A percentile compares a stretch with the other conserved stretches of the same genome.
Evolutionary conservation across 306 rosid genomes (phyloP).

Genomic region (Alnus rubra): DNA sequence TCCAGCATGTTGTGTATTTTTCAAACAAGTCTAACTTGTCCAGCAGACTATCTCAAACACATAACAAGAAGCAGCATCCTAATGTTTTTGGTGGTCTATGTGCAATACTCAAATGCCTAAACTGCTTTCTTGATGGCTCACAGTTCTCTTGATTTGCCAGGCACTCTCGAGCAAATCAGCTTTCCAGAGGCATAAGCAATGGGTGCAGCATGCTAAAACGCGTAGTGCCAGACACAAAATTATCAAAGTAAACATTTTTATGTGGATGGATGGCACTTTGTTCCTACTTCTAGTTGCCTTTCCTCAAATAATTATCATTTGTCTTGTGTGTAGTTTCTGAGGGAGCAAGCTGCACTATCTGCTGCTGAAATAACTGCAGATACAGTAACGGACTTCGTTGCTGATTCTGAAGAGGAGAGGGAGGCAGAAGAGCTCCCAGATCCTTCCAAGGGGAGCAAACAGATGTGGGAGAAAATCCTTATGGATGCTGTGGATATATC

Average conservation of each 20-base stretch:
- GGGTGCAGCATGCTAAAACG: constrained; percentile 98
- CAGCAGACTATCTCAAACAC: neutral
- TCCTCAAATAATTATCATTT: constrained; percentile 28
- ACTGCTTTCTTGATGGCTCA: constrained; percentile 27
- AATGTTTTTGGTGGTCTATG: neutral
- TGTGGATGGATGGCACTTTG: constrained; percentile 13
- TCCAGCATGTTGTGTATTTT: neutral
- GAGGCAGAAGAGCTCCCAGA: constrained; percentile 60
- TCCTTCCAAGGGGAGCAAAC: constrained; percentile 50
- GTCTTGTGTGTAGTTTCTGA: constrained; percentile 68
- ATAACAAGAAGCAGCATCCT: neutral
- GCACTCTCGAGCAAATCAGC: constrained; percentile 97
- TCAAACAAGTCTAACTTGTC: neutral
- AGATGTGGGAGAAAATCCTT: constrained; percentile 48
- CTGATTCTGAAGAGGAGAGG: constrained; percentile 75
- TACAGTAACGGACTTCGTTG: constrained; percentile 63
- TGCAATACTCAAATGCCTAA: neutral
- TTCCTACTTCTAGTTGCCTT: constrained; percentile 4
- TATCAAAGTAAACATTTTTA: constrained; percentile 70
- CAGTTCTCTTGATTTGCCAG: constrained; percentile 45
- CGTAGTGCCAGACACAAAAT: constrained; percentile 99
- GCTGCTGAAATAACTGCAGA: constrained; percentile 92
- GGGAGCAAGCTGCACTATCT: constrained; percentile 91
- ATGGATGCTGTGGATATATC: constrained; percentile 53
- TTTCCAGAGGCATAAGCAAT: constrained; percentile 94